Evolutionary conservation across 2,329 filamentous ascomycete genomes (phyloP), one percentile per base, ranked within the genome.

Genomic region (Trichoderma atrobrunneum): DNA sequence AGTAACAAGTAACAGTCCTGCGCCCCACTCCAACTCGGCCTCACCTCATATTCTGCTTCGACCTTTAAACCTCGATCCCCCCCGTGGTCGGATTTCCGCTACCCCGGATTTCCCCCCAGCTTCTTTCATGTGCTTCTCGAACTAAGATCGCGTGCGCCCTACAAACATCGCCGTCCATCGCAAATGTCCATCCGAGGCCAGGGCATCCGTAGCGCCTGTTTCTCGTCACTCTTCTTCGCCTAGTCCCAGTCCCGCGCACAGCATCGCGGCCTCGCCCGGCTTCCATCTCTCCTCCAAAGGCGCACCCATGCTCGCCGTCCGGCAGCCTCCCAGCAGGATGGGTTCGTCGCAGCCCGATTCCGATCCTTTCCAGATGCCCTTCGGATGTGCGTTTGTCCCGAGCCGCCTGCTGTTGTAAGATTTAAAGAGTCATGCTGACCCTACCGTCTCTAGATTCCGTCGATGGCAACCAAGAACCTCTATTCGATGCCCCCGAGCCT

Each of bases 321-420:
- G 86, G 79, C 84, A 78, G 72, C 76, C 81, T 84, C 85, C 84
- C 80, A 87, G 83, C 80, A 87, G 83, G 79, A 90, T 90, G 88
- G 87, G 84, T 86, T 87, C 87, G 82, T 85, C 84, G 82, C 86
- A 86, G 82, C 85, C 85, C 79, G 79, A 80, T 72, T 78, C 86
- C 77, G 85, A 88, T 77, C 82, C 85, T 71, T 84, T 87, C 75
- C 66, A 61, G 36, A 82, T 88, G 78, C 88, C 89, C 48, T 92
- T 92, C 85, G 91, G 90, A 78, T 92, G 90, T 92, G 86, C 76
- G 90, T 87, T 21, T 16, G 24, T 8, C 65, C n/a, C 51, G 11
- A 30, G 24, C 6, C 51, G 18, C 61, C 61, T 39, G 12, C 12
- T 32, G 24, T 48, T 11, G 4, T 18, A 16, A 28, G 4, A 30